A percentile compares a stretch with the other conserved stretches of the same genome.
Evolutionary conservation across 306 rosid genomes (phyloP).

Genomic region (Neltuma alba): DNA sequence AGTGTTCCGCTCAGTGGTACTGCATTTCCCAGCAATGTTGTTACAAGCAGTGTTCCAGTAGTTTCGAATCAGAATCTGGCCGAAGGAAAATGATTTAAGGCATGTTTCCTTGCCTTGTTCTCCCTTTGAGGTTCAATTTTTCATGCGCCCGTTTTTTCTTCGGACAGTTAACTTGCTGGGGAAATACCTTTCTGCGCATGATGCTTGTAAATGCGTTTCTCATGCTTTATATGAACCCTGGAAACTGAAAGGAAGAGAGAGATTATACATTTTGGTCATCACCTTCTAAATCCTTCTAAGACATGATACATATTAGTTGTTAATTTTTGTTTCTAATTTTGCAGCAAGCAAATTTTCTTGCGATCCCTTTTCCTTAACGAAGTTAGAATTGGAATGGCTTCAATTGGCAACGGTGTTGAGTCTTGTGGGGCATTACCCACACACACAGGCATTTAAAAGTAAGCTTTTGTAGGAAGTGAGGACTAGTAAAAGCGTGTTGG

Average conservation of each 20-base stretch:
- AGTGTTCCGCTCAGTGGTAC: slow-evolving; percentile 27
- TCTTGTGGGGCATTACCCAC: neutral
- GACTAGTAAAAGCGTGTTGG: neutral
- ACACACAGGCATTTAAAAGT: neutral
- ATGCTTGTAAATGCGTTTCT: slow-evolving; percentile 37
- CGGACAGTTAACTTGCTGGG: slow-evolving; percentile 17
- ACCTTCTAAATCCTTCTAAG: neutral
- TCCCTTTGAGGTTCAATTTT: slow-evolving; percentile 27
- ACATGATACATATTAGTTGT: neutral
- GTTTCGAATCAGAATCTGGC: slow-evolving; percentile 39
- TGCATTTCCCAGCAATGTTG: slow-evolving; percentile 32
- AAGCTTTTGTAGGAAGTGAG: neutral
- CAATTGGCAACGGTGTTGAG: neutral
- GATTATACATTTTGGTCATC: neutral
- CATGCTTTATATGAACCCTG: slow-evolving; percentile 7
- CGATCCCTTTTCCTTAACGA: neutral
- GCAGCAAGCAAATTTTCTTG: neutral
- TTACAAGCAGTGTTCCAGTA: slow-evolving; percentile 23
- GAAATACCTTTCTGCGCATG: slow-evolving; percentile 27
- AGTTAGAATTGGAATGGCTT: neutral
- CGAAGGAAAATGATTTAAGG: slow-evolving; percentile 38
- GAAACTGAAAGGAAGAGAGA: slow-evolving; percentile 1
- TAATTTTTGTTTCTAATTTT: neutral
- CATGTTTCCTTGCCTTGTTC: slow-evolving; percentile 1
- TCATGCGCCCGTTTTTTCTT: neutral